phyloP scores from a whole-genome alignment of 257 asterid species.

The Solanum clarkiae region DNA sequence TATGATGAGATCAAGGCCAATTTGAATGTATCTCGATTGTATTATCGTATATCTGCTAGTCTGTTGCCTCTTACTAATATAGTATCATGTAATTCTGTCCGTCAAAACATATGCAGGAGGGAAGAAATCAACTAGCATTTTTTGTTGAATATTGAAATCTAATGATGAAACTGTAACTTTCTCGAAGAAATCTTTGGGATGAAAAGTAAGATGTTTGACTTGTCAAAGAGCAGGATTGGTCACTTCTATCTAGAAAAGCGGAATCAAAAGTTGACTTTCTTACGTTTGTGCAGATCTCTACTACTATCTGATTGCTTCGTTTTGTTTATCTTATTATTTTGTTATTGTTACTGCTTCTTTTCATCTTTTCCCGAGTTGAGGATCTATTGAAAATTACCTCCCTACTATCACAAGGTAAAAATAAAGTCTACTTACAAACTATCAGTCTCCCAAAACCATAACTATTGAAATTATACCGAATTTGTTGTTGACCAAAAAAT shows the following conservation, averaged over 20 bases:
- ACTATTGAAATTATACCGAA: no score
- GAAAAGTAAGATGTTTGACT: background rate
- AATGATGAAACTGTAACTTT: background rate
- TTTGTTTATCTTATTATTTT: background rate
- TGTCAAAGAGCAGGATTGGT: background rate
- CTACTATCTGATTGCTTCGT: background rate
- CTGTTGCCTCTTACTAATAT: fast-evolving
- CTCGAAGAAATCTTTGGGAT: background rate
- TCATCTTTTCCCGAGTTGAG: background rate
- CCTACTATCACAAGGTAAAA: background rate
- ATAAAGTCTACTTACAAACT: background rate
- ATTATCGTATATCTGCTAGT: no score
- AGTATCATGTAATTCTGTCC: background rate
- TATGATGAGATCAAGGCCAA: background rate
- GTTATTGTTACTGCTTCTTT: background rate
- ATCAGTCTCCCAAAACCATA: no score
- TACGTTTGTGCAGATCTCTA: background rate
- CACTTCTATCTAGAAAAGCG: background rate
- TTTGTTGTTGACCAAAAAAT: no score
- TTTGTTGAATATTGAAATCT: background rate
- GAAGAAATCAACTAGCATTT: background rate
- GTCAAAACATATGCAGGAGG: background rate
- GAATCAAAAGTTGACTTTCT: background rate
- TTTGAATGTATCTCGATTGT: background rate
- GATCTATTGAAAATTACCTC: background rate